Evolutionary conservation across 2,329 filamentous ascomycete species (phyloP), one percentile per base, ranked within the genome.

Genomic region (Xylariaceae sp.): DNA sequence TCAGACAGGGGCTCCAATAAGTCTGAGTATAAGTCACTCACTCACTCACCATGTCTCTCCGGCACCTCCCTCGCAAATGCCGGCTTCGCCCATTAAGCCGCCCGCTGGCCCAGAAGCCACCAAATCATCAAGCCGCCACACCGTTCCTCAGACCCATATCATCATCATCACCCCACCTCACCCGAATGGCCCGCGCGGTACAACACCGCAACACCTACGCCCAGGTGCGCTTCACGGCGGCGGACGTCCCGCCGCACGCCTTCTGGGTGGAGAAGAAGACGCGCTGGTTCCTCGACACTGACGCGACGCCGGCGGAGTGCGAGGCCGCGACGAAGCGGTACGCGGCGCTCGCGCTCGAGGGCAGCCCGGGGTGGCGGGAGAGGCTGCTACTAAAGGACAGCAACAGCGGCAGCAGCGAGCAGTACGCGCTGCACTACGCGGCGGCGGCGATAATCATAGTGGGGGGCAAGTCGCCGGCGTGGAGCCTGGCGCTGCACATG

Each of bases 401-500:
- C 32, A 32, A 37, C 23, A 40, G 41, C 50, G 16, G 40, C 10
- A 10, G 32, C 2, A 16, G 41, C 37, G 56, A 20, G 21, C 5
- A 57, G 6, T 53, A 49, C 46, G 64, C 67, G 10, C 67, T 78
- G 1, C 71, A 78, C 61, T 69, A 69, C 53, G 55, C 70, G 1
- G 73, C 66, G 20, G 43, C 66, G 14, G 44, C 72, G 6, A 61
- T 75, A 16, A 46, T 63, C 32, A 4, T 26, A 14, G 12, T 10
- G 14, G 9, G 32, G 5, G 32, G 32, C 23, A 10, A 44, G 21
- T 48, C 61, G n/a, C 46, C 42, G 7, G 48, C 60, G 7, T 57
- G 48, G 44, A 45, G 54, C 21, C 54, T 77, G 2, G 69, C 66
- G 10, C 48, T 64, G 4, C 69, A 74, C 53, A 73, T 78, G 60